Evolutionary conservation across 2,329 filamentous ascomycete species (phyloP), one percentile per base, ranked within the genome.

Genomic region (Cryphonectria japonica): DNA sequence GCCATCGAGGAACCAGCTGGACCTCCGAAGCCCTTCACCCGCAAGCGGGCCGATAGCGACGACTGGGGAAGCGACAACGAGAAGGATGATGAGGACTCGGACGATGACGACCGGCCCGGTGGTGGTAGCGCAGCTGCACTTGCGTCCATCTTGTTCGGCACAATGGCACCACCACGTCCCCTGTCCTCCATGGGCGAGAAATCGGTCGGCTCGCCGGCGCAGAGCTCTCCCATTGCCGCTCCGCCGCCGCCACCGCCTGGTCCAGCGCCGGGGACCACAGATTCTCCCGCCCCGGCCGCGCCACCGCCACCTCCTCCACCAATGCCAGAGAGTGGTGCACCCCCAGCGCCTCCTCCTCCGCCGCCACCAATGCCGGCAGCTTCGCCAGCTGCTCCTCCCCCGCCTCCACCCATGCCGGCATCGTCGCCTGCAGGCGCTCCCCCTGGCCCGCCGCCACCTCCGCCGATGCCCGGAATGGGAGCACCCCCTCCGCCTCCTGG

Each of bases 101-200:
- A 89, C 50, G 92, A 95, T 69, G 93, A 95, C 69, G 92, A 94
- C 68, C 88, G 91, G 13, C 91, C 93, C 26, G 92, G 92, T 66
- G 93, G 93, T 69, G 91, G 92, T 71, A 94, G 90, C 75, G 96
- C 96, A 65, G 96, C 97, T 72, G 93, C 97, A 76, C 88, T 99
- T 52, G 96, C 96, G 22, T 97, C 93, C 8, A 96, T 98, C 72
- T 87, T 99, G 29, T 99, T 99, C 79, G 95, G 96, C 71, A 97
- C 95, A 67, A 98, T 99, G 95, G 95, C 89, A 13, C 95, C 96
- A 54, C 95, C 96, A 19, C 90, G 95, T 67, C 95, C 95, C 41
- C 83, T 98, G 61, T 97, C 93, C 29, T 92, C 94, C 8, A 90
- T 93, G 80, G 94, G 93, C 69, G 90, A 92, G 75, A 92, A 93